Percentiles rank a stretch among this genome's conserved stretches.
These are phyloP conservation scores for Tylopilus sp. DNA, from an alignment of 1,284 basidiomycete genomes.

Conservation along the genomic window DNA sequence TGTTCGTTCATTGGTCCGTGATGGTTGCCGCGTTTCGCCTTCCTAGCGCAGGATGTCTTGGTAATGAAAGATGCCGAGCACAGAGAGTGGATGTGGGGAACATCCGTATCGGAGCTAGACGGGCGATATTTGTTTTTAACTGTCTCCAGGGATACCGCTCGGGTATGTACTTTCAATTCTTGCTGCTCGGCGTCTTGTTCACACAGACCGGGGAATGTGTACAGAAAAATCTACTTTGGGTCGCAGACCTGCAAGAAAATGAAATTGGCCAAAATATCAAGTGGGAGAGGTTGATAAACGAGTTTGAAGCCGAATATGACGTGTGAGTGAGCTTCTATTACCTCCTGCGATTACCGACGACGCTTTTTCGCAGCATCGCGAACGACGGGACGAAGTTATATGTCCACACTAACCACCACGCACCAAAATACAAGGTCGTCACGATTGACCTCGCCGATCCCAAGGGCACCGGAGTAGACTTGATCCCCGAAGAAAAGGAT, in stretches of 20 bases:
- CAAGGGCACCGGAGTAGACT: constrained; percentile 49
- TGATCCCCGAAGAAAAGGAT: constrained; percentile 71
- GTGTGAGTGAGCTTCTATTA: constrained; percentile 43
- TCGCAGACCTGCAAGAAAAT: constrained; percentile 59
- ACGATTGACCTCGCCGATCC: constrained; percentile 60
- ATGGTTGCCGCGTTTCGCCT: constrained; percentile 12
- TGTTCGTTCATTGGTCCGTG: neutral
- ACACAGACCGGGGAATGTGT: neutral
- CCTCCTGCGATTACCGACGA: constrained; percentile 7
- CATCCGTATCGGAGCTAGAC: constrained; percentile 55
- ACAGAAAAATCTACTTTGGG: constrained; percentile 74
- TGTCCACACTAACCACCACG: constrained; percentile 62
- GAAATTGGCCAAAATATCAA: constrained; percentile 60
- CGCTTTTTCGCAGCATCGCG: constrained; percentile 44
- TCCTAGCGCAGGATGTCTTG: constrained; percentile 62
- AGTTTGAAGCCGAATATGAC: constrained; percentile 60
- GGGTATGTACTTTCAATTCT: constrained; percentile 38
- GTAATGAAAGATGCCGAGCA: constrained; percentile 61
- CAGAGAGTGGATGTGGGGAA: constrained; percentile 65
- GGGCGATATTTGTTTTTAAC: constrained; percentile 61
- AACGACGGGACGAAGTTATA: constrained; percentile 69
- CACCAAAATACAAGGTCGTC: constrained; percentile 65
- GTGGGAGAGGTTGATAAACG: constrained; percentile 67
- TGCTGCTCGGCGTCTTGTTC: neutral
- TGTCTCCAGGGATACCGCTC: constrained; percentile 59